Evolutionary conservation across 2,329 filamentous ascomycete genomes (phyloP).

Genomic region (Alternaria panax): DNA sequence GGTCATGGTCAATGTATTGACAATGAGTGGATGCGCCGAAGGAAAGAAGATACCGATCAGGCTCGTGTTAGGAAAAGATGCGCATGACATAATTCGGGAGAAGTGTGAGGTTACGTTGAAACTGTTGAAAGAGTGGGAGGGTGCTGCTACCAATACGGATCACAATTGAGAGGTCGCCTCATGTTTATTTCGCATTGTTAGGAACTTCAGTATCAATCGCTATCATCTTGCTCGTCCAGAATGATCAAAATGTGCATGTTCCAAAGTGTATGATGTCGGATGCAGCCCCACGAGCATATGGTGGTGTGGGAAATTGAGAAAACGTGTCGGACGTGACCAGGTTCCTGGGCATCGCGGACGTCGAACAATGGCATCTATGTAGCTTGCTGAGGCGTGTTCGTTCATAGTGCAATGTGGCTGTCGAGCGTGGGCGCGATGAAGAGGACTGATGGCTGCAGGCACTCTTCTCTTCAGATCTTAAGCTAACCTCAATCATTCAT

Average conservation of each 20-base stretch:
- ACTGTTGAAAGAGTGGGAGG: conserved; percentile 48
- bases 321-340: not conserved
- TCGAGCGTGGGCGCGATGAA: not conserved
- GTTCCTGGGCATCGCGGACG: not conserved
- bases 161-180: conserved; percentile 9
- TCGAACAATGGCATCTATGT: too few species aligned
- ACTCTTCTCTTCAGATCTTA: not conserved
- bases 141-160: conserved; percentile 29
- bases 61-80: conserved; percentile 58
- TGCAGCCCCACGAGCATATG: too few species aligned
- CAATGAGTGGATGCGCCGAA: conserved; percentile 56
- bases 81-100: conserved; percentile 14
- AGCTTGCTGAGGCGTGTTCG: not conserved
- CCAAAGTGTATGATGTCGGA: too few species aligned
- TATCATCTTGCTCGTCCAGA: not conserved
- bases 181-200: not conserved
- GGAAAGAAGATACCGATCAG: conserved; percentile 62
- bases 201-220: not conserved
- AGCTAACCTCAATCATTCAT: not conserved
- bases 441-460: not conserved
- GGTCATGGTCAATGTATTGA: conserved; percentile 65
- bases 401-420: too few species aligned
- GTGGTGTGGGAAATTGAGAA: not conserved
- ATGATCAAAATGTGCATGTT: too few species aligned
- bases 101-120: conserved; percentile 28